phyloP scores from a whole-genome alignment of 164 flowering plant genomes.

The Cinnamomum chago region DNA sequence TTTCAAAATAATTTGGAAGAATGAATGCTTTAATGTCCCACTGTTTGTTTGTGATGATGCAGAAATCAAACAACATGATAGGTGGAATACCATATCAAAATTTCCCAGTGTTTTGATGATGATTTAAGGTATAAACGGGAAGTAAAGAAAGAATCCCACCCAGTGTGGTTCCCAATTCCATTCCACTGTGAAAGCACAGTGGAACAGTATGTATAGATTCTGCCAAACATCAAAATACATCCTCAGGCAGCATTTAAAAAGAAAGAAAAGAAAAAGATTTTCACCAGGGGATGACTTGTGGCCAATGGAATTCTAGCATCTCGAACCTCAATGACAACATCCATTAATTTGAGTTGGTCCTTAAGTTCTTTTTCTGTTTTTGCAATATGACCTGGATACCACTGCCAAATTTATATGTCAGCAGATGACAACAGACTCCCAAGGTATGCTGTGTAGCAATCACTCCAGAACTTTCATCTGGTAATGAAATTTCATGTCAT shows the following conservation, averaged over 20 bases:
- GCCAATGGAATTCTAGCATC: conserved; percentile 95
- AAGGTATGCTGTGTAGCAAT: neutral
- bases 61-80: neutral
- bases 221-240: neutral
- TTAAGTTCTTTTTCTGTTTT: conserved; percentile 88
- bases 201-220: too few relatives aligned
- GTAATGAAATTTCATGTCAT: neutral
- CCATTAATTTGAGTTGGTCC: conserved; percentile 90
- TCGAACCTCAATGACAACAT: conserved; percentile 95
- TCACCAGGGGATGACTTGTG: conserved; percentile 85
- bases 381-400: conserved; percentile 99
- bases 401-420: conserved; percentile 36
- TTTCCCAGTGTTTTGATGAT: too few relatives aligned
- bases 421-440: neutral
- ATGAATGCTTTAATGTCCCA: neutral
- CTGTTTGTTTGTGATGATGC: neutral
- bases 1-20: neutral
- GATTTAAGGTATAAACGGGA: too few relatives aligned
- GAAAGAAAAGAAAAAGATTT: neutral
- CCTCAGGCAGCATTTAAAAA: neutral
- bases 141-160: too few relatives aligned
- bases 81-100: neutral
- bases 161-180: neutral
- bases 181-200: neutral
- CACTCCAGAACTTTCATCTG: neutral